phyloP scores from a whole-genome alignment of 805 yeast species.

The Zygosaccharomyces kombuchaensis region DNA sequence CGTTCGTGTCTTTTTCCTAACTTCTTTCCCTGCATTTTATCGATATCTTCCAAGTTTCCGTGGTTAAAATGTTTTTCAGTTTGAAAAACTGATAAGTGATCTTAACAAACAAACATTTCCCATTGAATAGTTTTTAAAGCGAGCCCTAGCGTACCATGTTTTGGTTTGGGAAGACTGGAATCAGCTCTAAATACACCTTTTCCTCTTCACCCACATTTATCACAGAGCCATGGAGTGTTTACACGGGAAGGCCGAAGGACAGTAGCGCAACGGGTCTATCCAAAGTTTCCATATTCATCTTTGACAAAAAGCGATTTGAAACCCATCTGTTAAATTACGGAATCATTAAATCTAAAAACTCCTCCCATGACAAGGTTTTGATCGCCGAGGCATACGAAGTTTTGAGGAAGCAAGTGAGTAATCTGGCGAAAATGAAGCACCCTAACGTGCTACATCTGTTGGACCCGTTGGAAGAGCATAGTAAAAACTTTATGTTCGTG shows the following conservation, averaged over 20 bases:
- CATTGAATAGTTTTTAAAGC: no score
- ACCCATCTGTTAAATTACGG: conserved; percentile 48
- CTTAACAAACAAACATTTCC: background rate
- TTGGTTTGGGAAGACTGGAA: conserved; percentile 46
- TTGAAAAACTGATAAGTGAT: background rate
- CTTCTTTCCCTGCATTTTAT: background rate
- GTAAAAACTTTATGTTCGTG: conserved; percentile 71
- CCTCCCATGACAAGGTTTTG: conserved; percentile 40
- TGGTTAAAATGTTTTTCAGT: background rate
- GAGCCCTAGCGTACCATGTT: conserved; percentile 19
- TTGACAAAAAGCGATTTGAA: conserved; percentile 76
- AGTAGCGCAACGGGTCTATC: conserved; percentile 32
- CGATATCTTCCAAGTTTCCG: background rate
- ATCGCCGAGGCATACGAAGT: conserved; percentile 61
- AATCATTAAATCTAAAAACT: conserved; percentile 40
- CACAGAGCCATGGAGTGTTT: conserved; percentile 79
- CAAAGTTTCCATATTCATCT: conserved; percentile 76
- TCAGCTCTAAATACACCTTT: conserved; percentile 61
- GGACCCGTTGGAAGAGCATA: conserved; percentile 88
- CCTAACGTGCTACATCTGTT: conserved; percentile 79
- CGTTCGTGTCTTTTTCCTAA: background rate
- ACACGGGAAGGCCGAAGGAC: conserved; percentile 69
- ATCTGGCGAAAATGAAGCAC: conserved; percentile 78
- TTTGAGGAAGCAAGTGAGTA: conserved; percentile 61
- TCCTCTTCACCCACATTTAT: conserved; percentile 67